Percentiles rank a stretch among this genome's conserved stretches.
These are phyloP conservation scores for Erucastrum elatum DNA, from an alignment of 345 rosid species.

Conservation along the genomic window DNA sequence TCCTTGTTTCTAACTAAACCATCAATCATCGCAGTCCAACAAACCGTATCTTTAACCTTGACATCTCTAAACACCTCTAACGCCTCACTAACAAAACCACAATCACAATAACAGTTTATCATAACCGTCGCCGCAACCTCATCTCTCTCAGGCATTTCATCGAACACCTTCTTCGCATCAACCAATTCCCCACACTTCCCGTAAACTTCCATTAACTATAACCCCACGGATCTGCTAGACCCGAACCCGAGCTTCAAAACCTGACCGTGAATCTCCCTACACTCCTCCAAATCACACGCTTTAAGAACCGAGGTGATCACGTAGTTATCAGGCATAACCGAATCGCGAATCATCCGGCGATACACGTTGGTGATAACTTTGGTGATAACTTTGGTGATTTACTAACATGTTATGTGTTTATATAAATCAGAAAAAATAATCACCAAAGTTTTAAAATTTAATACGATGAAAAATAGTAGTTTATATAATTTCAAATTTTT, in stretches of 20 bases:
- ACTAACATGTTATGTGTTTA: too few relatives aligned
- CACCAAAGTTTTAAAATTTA: too few relatives aligned
- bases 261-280: constrained; percentile 57
- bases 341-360: constrained; percentile 43
- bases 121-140: constrained; percentile 52
- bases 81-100: constrained; percentile 49
- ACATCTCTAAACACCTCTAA: constrained; percentile 44
- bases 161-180: constrained; percentile 50
- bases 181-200: constrained; percentile 47
- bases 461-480: too few relatives aligned
- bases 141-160: constrained; percentile 59
- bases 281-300: constrained; percentile 48
- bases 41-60: constrained; percentile 54
- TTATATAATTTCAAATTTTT: too few relatives aligned
- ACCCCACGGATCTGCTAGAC: constrained; percentile 45
- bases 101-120: constrained; percentile 49
- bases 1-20: constrained; percentile 61
- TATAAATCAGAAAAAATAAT: too few relatives aligned
- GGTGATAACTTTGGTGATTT: too few relatives aligned
- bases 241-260: constrained; percentile 56
- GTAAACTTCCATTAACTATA: constrained; percentile 51
- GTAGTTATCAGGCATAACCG: constrained; percentile 52
- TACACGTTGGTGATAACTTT: too few relatives aligned
- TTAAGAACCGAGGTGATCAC: constrained; percentile 51
- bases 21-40: constrained; percentile 76